Evolutionary conservation across 331 rosid genomes (phyloP), one percentile per base, ranked within the genome.

Genomic region (Stylosanthes scabra): DNA sequence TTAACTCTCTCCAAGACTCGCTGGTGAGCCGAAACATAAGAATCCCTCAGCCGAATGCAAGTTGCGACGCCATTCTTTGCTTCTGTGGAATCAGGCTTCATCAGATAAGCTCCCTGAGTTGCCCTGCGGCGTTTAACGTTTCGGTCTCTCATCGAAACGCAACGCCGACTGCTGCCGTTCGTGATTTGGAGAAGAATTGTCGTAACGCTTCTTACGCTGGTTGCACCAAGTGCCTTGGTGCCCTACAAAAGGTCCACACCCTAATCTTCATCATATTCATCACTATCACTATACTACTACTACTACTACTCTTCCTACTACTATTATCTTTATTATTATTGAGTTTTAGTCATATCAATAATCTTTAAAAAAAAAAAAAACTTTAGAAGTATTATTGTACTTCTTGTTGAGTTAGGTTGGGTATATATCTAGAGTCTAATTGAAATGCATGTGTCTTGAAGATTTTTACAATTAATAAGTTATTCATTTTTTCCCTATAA

Each of bases 1-100:
- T 90, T 3, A 90, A 91, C 88, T 84, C 99, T 37, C 86, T 95
- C 9, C 99, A 95, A 27, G 85, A 81, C 62, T 95, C 97, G 51
- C 78, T 95, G 0, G 40, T 84, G 29, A 75, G 67, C 54, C 88
- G 97, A 5, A 84, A 90, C 63, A 90, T 95, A 10, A 63, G 92
- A 76, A 86, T 95, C 66, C 96, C 97, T 0, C 99, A 95, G 34
- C 96, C 97, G 2, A 95, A 95, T 77, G 89, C 93, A 8, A 88
- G 83, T 64, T 95, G 99, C 69, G 97, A 95, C 75, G 91, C 99
- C 20, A 78, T 95, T 11, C 77, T 91, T 9, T 95, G 99, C 81
- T 91, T 95, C 74, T 95, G 99, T 29, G 99, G 99, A 49, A 95
- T 95, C 66, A 45, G 97, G 12, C 91, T 95, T 5, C 99, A 91